phyloP scores from a whole-genome alignment of 192 early-diverging fungal species.

The Coemansia sp. region DNA sequence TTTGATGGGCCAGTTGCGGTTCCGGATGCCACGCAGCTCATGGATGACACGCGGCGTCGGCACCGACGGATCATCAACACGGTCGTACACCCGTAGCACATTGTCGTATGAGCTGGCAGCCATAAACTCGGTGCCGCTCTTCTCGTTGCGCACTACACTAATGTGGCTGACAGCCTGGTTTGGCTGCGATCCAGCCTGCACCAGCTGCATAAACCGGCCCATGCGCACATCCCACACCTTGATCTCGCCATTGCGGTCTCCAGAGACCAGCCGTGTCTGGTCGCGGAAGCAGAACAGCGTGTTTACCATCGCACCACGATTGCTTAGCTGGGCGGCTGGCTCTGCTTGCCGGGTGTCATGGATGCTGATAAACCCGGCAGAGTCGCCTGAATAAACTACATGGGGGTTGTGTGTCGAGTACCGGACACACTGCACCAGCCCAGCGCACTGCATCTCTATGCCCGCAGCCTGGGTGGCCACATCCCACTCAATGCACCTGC shows the following conservation, averaged over 20 bases:
- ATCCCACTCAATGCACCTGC: slow-evolving; percentile 50
- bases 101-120: slow-evolving; percentile 94
- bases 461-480: slow-evolving; percentile 21
- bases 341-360: slow-evolving; percentile 36
- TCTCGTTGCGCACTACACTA: slow-evolving; percentile 43
- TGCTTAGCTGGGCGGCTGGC: slow-evolving; percentile 30
- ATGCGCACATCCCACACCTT: slow-evolving; percentile 92
- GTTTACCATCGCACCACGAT: slow-evolving; percentile 47
- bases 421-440: slow-evolving; percentile 45
- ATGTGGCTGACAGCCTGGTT: slow-evolving; percentile 48
- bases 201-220: slow-evolving; percentile 54
- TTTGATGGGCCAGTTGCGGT: slow-evolving; percentile 95
- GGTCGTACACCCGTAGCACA: slow-evolving; percentile 89
- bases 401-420: slow-evolving; percentile 60
- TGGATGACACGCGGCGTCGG: slow-evolving; percentile 68
- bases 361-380: slow-evolving; percentile 60
- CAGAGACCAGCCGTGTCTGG: slow-evolving; percentile 47
- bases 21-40: slow-evolving; percentile 86
- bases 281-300: slow-evolving; percentile 53
- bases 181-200: slow-evolving; percentile 26
- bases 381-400: slow-evolving; percentile 69
- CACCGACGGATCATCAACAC: slow-evolving; percentile 75
- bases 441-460: slow-evolving; percentile 26
- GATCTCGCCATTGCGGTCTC: slow-evolving; percentile 57
- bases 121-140: slow-evolving; percentile 70